Base-by-base conservation (phyloP, 805 yeast genomes). In the Saccharomycopsis javanensis region DNA sequence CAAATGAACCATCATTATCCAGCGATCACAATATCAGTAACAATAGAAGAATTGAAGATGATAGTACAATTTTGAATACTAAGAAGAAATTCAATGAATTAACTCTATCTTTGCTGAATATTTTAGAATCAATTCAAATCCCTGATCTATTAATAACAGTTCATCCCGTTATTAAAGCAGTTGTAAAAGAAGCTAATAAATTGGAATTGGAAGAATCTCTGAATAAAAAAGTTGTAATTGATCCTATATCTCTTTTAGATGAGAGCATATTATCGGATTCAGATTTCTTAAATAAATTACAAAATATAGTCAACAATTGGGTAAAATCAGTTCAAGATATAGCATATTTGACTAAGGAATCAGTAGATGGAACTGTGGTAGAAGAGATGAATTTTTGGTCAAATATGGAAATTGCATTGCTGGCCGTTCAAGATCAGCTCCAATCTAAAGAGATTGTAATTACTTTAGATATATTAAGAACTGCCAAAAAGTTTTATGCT, bases 311-410 rank as follows among this genome's bases (percentile, higher is more conserved):
- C 8, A 87, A 87, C 63, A 72, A 72, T 2, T 91, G 97, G 97
- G 80, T 84, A 16, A 79, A 75, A 60, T 78, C 79, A 34, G 78
- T 84, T 13, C 84, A 82, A 60, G 68, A 74, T 1, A 72, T 88
- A 5, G 79, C 89, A 0, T 71, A 72, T 25, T 64, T 83, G 25
- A 68, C 77, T 11, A 78, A 82, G 50, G 78, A 78, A 28, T 80
- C 86, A 0, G 59, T 69, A 0, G 81, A 78, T 28, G 89, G 87
- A 1, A 70, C 80, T 0, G 75, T 81, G 1, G 62, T 69, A 1
- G 89, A 85, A 45, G 97, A 91, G 64, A 74, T 86, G 2, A 79
- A 76, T 51, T 90, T 86, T 62, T 91, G 97, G 97, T 70, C 73
- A 7, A 79, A 88, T 0, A 74, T 87, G 72, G 92, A 87, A 63